Evolutionary conservation across 2,329 filamentous ascomycete species (phyloP), one percentile per base, ranked within the genome.

Genomic region (Fusarium napiforme): DNA sequence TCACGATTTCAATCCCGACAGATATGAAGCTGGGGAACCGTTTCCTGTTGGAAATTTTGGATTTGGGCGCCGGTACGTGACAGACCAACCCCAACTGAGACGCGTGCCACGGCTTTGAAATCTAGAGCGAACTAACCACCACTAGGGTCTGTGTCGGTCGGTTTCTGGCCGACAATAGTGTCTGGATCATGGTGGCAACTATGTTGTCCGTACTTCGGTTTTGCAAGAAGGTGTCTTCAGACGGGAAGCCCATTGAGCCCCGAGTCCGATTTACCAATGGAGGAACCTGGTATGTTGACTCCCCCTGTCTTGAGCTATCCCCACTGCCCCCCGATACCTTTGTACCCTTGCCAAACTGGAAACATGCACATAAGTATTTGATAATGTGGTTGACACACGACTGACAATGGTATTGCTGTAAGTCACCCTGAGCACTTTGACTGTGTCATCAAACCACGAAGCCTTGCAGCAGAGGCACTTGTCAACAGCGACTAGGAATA

Each of bases 1-100:
- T 18, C 79, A 83, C 28, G 65, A 71, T n/a, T 87, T 88, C 73
- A 81, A 86, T 58, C 86, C 86, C 15, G 84, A 86, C 64, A 81
- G 87, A 30, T 88, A 84, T 72, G 83, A 70, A 74, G 78, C 75
- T 40, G 84, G 84, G 12, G 85, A 87, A 77, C 84, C 86, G 39
- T 81, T 81, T 71, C 85, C 85, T 1, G 68, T 78, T 50, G 79
- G 75, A 23, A 80, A 82, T 45, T 81, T 81, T 73, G 80, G 80
- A 26, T 81, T 81, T 60, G 80, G 80, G 19, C 74, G 80, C 60
- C 75, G 78, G 78, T 79, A 74, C 23, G 72, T 75, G 21, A 39
- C 36, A 28, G 11, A 21, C 34, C 34, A 49, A 11, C 10, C 26
- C 42, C 10, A 36, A 47, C n/a, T 26, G 21, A n/a, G 39, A 42